Conservation (phyloP, 768 basidiomycete genomes). For the Rhizopogon vesiculosus region DNA sequence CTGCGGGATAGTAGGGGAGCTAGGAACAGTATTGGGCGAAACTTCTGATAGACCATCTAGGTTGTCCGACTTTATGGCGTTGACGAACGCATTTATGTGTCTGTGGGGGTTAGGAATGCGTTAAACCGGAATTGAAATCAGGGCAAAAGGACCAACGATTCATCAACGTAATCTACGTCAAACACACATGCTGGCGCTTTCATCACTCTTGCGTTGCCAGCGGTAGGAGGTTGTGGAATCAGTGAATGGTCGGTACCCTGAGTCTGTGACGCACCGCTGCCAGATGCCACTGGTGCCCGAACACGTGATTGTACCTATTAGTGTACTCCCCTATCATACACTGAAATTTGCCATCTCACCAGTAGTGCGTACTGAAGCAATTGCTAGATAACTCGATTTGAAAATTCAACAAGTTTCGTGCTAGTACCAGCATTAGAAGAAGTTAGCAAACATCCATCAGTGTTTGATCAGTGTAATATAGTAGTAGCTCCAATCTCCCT, state of each 20-base stretch:
- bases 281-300: too few species aligned
- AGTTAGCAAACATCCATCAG: too few species aligned
- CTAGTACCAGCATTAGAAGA: too few species aligned
- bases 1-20: constrained; percentile 15
- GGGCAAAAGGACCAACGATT: constrained; percentile 47
- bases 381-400: too few species aligned
- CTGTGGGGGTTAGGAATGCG: constrained; percentile 21
- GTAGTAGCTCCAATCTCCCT: too few species aligned
- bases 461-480: too few species aligned
- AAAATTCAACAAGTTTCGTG: too few species aligned
- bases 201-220: constrained; percentile 8
- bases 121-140: neutral
- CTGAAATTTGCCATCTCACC: too few species aligned
- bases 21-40: constrained; percentile 19
- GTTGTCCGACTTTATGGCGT: constrained; percentile 67
- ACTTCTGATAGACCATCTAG: constrained; percentile 13
- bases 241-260: neutral
- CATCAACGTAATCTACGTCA: constrained; percentile 59
- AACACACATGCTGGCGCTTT: constrained; percentile 25
- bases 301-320: neutral
- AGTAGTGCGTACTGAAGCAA: too few species aligned
- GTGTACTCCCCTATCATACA: too few species aligned
- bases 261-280: neutral
- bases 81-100: constrained; percentile 72
- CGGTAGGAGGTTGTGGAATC: constrained; percentile 4